phyloP scores from a whole-genome alignment of 371 early-diverging fungal genomes.

The Syncephalastrum sp. region DNA sequence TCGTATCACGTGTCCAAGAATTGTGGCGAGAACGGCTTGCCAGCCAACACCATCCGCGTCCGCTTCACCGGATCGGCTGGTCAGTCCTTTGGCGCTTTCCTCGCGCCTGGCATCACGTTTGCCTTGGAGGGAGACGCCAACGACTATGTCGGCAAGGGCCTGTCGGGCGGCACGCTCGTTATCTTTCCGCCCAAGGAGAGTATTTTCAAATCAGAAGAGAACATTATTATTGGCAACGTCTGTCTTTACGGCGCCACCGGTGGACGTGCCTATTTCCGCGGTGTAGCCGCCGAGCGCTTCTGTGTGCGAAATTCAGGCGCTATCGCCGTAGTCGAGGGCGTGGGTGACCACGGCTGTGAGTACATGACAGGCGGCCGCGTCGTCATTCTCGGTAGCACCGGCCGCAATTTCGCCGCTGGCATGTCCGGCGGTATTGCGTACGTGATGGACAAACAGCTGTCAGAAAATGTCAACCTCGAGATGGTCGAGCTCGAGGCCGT shows the following conservation, averaged over 20 bases:
- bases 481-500: constrained; percentile 86
- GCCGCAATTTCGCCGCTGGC: constrained; percentile 94
- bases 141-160: constrained; percentile 98
- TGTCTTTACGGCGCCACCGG: constrained; percentile 96
- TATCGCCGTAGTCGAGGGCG: constrained; percentile 92
- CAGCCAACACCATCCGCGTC: constrained; percentile 83
- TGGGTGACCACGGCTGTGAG: constrained; percentile 98
- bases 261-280: constrained; percentile 90
- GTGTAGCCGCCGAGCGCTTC: constrained; percentile 97
- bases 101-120: constrained; percentile 87
- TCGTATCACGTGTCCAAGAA: constrained; percentile 84
- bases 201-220: constrained; percentile 78
- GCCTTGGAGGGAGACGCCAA: constrained; percentile 97
- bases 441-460: constrained; percentile 59
- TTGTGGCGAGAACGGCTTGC: constrained; percentile 84
- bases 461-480: constrained; percentile 77
- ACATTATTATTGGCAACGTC: constrained; percentile 95
- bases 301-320: constrained; percentile 98
- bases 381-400: constrained; percentile 80
- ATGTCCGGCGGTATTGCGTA: constrained; percentile 96
- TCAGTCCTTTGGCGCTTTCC: constrained; percentile 94
- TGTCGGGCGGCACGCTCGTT: constrained; percentile 88
- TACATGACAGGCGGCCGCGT: constrained; percentile 96
- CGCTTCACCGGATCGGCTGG: constrained; percentile 93
- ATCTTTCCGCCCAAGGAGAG: constrained; percentile 85